Conservation (phyloP, 2,329 filamentous ascomycete species). For the Teratosphaeria zuluensis region DNA sequence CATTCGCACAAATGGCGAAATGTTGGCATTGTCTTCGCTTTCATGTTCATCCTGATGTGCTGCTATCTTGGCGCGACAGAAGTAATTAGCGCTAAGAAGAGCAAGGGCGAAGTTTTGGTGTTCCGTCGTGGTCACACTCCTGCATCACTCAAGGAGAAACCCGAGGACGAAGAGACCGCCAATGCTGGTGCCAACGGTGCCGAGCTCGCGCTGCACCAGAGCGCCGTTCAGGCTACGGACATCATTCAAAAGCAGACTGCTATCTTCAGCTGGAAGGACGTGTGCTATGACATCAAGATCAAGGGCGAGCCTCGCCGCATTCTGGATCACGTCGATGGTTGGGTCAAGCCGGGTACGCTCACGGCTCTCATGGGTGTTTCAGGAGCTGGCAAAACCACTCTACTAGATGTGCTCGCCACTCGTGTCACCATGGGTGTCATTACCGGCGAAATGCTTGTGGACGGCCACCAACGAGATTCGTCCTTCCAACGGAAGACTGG, state of each 20-base stretch:
- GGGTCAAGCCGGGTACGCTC: conserved; percentile 85
- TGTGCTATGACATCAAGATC: conserved; percentile 72
- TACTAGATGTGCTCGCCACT: conserved; percentile 76
- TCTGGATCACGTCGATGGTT: conserved; percentile 78
- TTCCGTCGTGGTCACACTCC: conserved; percentile 38
- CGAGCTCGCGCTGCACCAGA: conserved; percentile 25
- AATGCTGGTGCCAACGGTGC: conserved; percentile 21
- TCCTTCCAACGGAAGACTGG: conserved; percentile 89
- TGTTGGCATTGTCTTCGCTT: conserved; percentile 37
- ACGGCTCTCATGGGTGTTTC: conserved; percentile 88
- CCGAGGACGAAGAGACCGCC: conserved; percentile 32
- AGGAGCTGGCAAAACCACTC: conserved; percentile 88
- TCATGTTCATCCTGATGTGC: conserved; percentile 34
- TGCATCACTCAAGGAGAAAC: conserved; percentile 43
- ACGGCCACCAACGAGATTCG: conserved; percentile 61
- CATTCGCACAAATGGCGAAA: conserved; percentile 39
- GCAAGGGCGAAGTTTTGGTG: conserved; percentile 42
- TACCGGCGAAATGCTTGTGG: conserved; percentile 75
- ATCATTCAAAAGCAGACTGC: conserved; percentile 56
- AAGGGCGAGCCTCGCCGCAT: conserved; percentile 67
- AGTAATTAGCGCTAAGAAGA: conserved; percentile 39
- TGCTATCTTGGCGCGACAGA: conserved; percentile 37
- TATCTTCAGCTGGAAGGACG: conserved; percentile 77
- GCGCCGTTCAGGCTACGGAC: conserved; percentile 31
- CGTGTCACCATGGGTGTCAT: conserved; percentile 85